Conservation (phyloP, 2,329 filamentous ascomycete genomes). For the Colletotrichum orbiculare region DNA sequence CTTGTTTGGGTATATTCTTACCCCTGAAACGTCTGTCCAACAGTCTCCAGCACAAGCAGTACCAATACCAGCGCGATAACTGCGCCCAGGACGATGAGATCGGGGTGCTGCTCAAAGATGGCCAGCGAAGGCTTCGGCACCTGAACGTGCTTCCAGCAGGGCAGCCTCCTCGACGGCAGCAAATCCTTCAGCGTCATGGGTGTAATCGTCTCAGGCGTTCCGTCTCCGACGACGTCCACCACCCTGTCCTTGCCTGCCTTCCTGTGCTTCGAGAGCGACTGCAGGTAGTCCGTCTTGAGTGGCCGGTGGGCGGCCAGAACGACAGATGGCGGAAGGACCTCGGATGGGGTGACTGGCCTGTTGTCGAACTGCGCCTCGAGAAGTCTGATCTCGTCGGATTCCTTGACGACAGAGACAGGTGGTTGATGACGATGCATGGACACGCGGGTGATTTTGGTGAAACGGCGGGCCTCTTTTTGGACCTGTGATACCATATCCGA, state of each 20-base stretch:
- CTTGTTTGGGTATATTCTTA: neutral
- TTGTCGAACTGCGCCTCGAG: constrained; percentile 31
- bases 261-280: constrained; percentile 17
- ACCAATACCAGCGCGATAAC: constrained; percentile 26
- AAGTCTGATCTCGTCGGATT: constrained; percentile 3
- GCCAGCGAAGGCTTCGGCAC: neutral
- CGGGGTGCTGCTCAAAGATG: constrained; percentile 32
- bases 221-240: constrained; percentile 32
- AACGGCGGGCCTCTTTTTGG: constrained; percentile 16
- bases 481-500: constrained; percentile 23
- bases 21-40: constrained; percentile 33
- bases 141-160: constrained; percentile 28
- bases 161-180: constrained; percentile 13
- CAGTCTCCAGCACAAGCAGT: constrained; percentile 29
- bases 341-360: constrained; percentile 26
- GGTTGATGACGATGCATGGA: constrained; percentile 2
- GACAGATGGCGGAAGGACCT: constrained; percentile 24
- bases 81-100: constrained; percentile 32
- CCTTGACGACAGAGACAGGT: neutral
- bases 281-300: constrained; percentile 35
- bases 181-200: constrained; percentile 26
- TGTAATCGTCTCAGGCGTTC: constrained; percentile 26
- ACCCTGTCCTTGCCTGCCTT: constrained; percentile 25
- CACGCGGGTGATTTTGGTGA: constrained; percentile 15
- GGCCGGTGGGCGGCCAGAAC: constrained; percentile 28